Evolutionary conservation across 2,329 filamentous ascomycete species (phyloP).

Genomic region (Diaporthe helianthi): DNA sequence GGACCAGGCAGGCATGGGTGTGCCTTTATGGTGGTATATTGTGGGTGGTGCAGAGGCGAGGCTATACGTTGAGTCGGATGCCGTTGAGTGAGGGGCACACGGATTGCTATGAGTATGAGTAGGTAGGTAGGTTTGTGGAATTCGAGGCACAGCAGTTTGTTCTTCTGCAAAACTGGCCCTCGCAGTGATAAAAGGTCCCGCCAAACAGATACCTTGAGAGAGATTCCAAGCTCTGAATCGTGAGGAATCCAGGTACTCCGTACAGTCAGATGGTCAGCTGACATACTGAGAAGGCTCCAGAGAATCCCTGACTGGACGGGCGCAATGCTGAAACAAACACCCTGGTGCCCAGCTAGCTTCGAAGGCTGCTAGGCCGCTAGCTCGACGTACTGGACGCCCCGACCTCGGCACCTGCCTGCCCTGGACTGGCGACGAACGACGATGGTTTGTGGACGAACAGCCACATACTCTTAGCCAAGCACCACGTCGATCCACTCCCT

Average conservation of each 20-base stretch:
- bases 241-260: background rate
- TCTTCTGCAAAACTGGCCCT: background rate
- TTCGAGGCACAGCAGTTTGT: background rate
- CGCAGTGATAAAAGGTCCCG: slow-evolving; percentile 1
- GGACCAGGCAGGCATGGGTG: background rate
- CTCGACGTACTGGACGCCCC: background rate
- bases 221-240: background rate
- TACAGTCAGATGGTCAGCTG: slow-evolving; percentile 25
- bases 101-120: slow-evolving; percentile 5
- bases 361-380: background rate
- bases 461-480: background rate
- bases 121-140: background rate
- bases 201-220: background rate
- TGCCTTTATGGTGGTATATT: background rate
- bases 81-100: slow-evolving; percentile 1
- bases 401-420: slow-evolving; percentile 3
- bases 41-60: slow-evolving; percentile 14
- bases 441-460: background rate
- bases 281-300: background rate
- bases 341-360: background rate
- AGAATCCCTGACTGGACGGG: background rate
- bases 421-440: background rate
- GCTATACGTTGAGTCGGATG: slow-evolving; percentile 11
- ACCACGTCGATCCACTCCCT: background rate
- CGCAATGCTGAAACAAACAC: slow-evolving; percentile 10